Evolutionary conservation across 2,329 filamentous ascomycete species (phyloP).

Genomic region (Claviceps pazoutovae): DNA sequence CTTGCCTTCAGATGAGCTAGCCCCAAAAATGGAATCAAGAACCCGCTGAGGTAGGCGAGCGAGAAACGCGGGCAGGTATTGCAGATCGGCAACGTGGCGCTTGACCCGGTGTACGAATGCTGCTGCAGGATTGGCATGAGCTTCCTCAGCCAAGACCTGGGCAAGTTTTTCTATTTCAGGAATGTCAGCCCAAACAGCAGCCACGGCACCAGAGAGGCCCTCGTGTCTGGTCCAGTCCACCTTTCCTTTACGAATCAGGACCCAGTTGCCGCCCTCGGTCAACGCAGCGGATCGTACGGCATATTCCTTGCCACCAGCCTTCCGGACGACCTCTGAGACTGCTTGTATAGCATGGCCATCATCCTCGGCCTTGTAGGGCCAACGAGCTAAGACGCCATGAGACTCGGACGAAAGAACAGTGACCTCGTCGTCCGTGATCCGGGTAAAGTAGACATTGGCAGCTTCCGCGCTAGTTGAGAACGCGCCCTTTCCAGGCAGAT

Average conservation of each 20-base stretch:
- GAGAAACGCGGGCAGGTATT: slow-evolving; percentile 62
- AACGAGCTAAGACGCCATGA: slow-evolving; percentile 61
- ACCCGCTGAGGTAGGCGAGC: slow-evolving; percentile 55
- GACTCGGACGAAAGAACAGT: slow-evolving; percentile 63
- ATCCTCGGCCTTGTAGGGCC: slow-evolving; percentile 41
- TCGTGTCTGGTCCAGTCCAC: slow-evolving; percentile 70
- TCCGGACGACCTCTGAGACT: slow-evolving; percentile 71
- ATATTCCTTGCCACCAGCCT: slow-evolving; percentile 46
- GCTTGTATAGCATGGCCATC: slow-evolving; percentile 45
- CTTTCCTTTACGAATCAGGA: slow-evolving; percentile 70
- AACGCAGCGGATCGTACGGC: slow-evolving; percentile 67
- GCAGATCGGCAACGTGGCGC: slow-evolving; percentile 67
- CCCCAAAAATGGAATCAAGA: slow-evolving; percentile 48
- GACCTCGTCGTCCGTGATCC: slow-evolving; percentile 62
- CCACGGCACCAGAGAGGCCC: slow-evolving; percentile 63
- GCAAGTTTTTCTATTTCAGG: slow-evolving; percentile 61
- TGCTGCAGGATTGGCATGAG: slow-evolving; percentile 61
- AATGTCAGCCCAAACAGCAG: slow-evolving; percentile 68
- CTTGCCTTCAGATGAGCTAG: slow-evolving; percentile 29
- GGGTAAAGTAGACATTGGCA: slow-evolving; percentile 79
- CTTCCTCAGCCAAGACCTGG: slow-evolving; percentile 72
- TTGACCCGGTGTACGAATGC: slow-evolving; percentile 83
- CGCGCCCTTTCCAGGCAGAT: slow-evolving; percentile 53
- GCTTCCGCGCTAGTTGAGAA: slow-evolving; percentile 68
- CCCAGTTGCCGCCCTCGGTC: slow-evolving; percentile 59